Evolutionary conservation across 148 eudicot species (phyloP).

Genomic region (Rhododendron griersonianum): DNA sequence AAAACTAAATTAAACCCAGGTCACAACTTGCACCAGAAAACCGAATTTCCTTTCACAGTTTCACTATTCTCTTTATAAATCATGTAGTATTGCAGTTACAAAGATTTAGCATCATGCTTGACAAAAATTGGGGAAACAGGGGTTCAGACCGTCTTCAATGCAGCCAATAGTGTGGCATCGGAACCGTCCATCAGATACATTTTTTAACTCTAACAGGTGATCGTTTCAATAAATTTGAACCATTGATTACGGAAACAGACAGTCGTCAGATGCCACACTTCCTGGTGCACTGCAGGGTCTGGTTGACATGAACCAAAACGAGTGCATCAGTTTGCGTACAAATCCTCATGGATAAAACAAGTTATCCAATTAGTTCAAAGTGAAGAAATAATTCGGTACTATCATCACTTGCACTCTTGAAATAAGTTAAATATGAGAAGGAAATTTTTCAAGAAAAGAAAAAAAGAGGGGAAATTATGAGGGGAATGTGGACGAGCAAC

Average conservation of each 20-base stretch:
- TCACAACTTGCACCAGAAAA: not conserved
- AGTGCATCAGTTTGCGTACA: not conserved
- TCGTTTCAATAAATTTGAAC: no score
- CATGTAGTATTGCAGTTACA: not conserved
- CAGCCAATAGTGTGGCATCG: not conserved
- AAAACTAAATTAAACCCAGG: not conserved
- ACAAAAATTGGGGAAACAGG: not conserved
- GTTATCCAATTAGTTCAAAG: conserved; percentile 1
- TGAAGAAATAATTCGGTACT: not conserved
- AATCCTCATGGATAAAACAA: not conserved
- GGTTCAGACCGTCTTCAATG: not conserved
- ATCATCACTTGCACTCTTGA: not conserved
- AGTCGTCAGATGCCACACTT: not conserved
- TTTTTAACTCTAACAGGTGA: no score
- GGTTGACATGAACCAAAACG: not conserved
- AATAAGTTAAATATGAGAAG: not conserved
- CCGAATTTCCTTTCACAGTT: not conserved
- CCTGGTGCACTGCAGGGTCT: not conserved
- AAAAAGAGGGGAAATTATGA: not conserved
- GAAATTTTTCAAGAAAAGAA: not conserved
- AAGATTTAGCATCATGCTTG: no score
- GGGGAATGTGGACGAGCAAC: conserved; percentile 75
- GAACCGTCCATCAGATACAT: no score
- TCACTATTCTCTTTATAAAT: not conserved
- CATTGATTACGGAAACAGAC: not conserved